A percentile compares a stretch with the other conserved stretches of the same genome.
phyloP scores from a whole-genome alignment of 78 protist species.

The Fonticula alba region DNA sequence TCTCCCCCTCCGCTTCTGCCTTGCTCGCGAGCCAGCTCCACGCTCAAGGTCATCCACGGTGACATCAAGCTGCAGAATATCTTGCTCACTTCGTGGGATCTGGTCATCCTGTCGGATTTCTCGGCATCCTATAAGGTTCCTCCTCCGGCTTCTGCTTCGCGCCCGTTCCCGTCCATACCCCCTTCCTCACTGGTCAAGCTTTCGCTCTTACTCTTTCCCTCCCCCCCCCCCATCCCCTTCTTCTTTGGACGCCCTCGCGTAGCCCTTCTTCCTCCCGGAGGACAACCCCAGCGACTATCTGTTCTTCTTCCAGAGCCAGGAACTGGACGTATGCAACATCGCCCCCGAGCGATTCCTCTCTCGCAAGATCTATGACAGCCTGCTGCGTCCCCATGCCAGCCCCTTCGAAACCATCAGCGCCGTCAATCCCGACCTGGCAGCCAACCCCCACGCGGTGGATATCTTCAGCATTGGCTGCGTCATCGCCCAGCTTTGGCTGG shows the following conservation, averaged over 20 bases:
- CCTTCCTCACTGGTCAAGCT: too few relatives aligned
- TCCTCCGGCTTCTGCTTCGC: background rate
- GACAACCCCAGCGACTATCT: conserved; percentile 74
- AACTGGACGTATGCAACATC: conserved; percentile 53
- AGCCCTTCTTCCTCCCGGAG: background rate
- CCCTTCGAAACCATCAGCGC: background rate
- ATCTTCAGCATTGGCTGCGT: conserved; percentile 52
- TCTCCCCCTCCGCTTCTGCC: too few relatives aligned
- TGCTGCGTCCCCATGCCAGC: background rate
- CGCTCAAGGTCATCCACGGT: conserved; percentile 30
- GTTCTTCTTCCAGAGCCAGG: conserved; percentile 64
- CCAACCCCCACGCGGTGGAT: conserved; percentile 33
- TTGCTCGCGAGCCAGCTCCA: too few relatives aligned
- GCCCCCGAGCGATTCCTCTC: conserved; percentile 73
- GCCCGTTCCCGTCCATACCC: too few relatives aligned
- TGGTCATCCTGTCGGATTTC: conserved; percentile 51
- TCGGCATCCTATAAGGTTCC: conserved; percentile 10
- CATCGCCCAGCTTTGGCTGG: conserved; percentile 42
- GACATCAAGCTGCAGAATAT: conserved; percentile 56
- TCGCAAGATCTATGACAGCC: background rate
- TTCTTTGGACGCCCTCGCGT: background rate
- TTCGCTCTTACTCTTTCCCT: too few relatives aligned
- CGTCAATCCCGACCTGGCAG: background rate
- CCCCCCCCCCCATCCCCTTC: too few relatives aligned
- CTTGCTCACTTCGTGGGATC: conserved; percentile 46